Percentiles rank a stretch among this genome's conserved stretches.
phyloP scores from a whole-genome alignment of 805 yeast species.

The Torulaspora indica region DNA sequence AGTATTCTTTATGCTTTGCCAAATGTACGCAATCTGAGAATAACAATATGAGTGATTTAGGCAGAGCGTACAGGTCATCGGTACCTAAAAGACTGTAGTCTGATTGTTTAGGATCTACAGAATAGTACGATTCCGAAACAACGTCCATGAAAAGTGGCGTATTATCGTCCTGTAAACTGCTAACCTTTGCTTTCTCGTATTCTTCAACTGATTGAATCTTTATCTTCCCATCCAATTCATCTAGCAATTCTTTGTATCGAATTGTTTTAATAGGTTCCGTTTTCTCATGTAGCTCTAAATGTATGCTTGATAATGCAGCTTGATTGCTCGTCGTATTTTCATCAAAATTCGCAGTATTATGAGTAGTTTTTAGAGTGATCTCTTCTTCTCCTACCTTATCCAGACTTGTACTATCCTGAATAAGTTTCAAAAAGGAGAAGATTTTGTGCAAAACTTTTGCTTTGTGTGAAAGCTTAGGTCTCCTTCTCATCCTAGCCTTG shows the following conservation, averaged over 20 bases:
- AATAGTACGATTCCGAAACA: slow-evolving; percentile 37
- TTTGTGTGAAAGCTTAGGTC: slow-evolving; percentile 65
- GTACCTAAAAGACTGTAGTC: slow-evolving; percentile 61
- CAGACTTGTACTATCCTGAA: slow-evolving; percentile 65
- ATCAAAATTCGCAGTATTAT: background rate
- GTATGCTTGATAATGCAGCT: background rate
- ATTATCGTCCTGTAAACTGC: background rate
- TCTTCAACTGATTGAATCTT: slow-evolving; percentile 40
- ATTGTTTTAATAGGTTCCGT: slow-evolving; percentile 11
- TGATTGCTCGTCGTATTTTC: background rate
- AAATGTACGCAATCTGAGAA: slow-evolving; percentile 70
- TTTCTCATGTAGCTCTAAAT: background rate
- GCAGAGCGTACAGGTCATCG: slow-evolving; percentile 78
- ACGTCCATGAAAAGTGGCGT: slow-evolving; percentile 42
- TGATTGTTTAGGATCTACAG: slow-evolving; percentile 39
- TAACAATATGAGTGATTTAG: slow-evolving; percentile 68
- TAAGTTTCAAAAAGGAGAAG: slow-evolving; percentile 64
- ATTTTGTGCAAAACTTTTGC: slow-evolving; percentile 75
- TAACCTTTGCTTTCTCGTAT: background rate
- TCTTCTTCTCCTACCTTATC: slow-evolving; percentile 28
- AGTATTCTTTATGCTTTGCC: slow-evolving; percentile 56
- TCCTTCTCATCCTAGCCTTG: slow-evolving; percentile 57
- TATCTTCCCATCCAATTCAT: slow-evolving; percentile 46
- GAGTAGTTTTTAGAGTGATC: slow-evolving; percentile 22
- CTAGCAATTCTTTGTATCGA: slow-evolving; percentile 32